phyloP scores from a whole-genome alignment of 2,329 filamentous ascomycete species.

The Acarospora socialis region DNA sequence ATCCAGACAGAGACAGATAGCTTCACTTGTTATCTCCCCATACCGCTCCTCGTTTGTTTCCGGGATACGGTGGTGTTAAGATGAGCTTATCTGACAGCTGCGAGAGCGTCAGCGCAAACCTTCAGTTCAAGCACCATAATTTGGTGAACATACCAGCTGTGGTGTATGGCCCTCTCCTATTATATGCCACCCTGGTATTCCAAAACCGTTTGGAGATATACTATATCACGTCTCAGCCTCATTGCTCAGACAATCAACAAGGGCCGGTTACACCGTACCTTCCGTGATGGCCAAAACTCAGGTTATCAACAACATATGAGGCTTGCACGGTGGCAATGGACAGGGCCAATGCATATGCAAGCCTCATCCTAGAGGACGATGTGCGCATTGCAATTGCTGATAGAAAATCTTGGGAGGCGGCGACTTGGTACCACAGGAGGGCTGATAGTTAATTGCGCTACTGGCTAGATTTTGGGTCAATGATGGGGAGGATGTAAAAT shows the following conservation, averaged over 20 bases:
- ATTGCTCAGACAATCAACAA: conserved; percentile 1
- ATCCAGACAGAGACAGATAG: conserved; percentile 2
- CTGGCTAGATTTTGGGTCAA: too few relatives aligned
- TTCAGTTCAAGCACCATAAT: conserved; percentile 11
- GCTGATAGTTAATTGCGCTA: too few relatives aligned
- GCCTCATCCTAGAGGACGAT: conserved; percentile 24
- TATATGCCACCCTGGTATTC: conserved; percentile 42
- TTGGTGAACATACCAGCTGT: conserved; percentile 30
- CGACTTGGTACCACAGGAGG: too few relatives aligned
- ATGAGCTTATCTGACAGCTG: conserved; percentile 78
- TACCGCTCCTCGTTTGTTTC: conserved; percentile 67
- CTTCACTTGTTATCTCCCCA: conserved; percentile 53
- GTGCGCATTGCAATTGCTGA: conserved; percentile 7
- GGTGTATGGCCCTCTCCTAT: conserved; percentile 41
- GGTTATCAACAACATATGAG: conserved; percentile 53
- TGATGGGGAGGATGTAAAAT: too few relatives aligned
- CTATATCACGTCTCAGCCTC: conserved; percentile 25
- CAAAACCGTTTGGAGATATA: conserved; percentile 42
- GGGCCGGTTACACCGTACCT: conserved; percentile 30
- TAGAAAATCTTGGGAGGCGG: too few relatives aligned
- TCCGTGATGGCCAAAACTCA: conserved; percentile 62
- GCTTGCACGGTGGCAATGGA: conserved; percentile 40
- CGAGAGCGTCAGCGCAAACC: background rate
- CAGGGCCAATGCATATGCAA: conserved; percentile 27
- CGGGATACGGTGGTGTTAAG: conserved; percentile 75